Percentiles rank a stretch among this genome's conserved stretches.
Evolutionary conservation across 2,329 filamentous ascomycete species (phyloP).

Genomic region (Proliferodiscus dingleyae): DNA sequence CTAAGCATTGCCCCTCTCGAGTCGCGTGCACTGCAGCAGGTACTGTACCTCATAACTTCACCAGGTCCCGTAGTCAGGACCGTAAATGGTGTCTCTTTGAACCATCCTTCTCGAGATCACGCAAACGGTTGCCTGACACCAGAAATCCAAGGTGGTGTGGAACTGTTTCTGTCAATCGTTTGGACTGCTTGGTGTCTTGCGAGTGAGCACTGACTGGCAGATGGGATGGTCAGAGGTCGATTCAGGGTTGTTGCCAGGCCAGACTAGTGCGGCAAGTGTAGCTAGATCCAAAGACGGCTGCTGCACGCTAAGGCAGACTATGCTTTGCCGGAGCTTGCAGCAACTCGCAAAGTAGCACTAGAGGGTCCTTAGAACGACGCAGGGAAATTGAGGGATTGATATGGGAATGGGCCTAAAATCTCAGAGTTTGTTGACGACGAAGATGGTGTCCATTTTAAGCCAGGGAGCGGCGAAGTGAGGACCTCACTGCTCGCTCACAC

Average conservation of each 20-base stretch:
- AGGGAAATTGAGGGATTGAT: slow-evolving; percentile 21
- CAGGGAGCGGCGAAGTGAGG: too few relatives aligned
- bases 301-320: slow-evolving; percentile 4
- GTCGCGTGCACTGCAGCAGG: slow-evolving; percentile 1
- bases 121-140: too few relatives aligned
- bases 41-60: neutral
- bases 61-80: too few relatives aligned
- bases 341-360: slow-evolving; percentile 4
- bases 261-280: too few relatives aligned
- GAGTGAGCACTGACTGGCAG: neutral
- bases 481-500: neutral
- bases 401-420: too few relatives aligned
- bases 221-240: slow-evolving; percentile 14
- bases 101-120: too few relatives aligned
- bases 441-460: neutral
- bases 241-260: slow-evolving; percentile 15
- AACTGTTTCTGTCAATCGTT: neutral
- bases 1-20: neutral
- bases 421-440: neutral
- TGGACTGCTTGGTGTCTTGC: neutral
- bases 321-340: slow-evolving; percentile 19
- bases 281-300: too few relatives aligned
- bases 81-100: too few relatives aligned
- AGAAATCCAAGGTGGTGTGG: neutral
- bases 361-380: slow-evolving; percentile 5